Evolutionary conservation across 2,329 filamentous ascomycete genomes (phyloP).

Genomic region (Mollisia scopiformis): DNA sequence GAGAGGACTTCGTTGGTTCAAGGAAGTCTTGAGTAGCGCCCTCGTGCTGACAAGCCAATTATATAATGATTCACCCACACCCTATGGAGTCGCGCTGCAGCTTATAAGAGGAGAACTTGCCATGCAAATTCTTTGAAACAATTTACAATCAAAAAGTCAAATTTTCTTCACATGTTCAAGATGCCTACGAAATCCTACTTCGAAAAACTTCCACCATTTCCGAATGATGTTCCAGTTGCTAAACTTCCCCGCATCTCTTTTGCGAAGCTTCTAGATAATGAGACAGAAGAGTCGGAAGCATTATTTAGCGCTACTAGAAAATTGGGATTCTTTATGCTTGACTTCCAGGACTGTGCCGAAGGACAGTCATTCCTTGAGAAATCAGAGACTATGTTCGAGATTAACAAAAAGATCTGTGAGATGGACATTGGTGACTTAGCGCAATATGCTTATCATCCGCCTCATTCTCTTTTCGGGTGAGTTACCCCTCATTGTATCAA

Average conservation of each 20-base stretch:
- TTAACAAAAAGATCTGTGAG: constrained; percentile 25
- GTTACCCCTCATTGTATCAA: not conserved
- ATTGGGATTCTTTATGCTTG: constrained; percentile 19
- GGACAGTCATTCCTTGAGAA: constrained; percentile 18
- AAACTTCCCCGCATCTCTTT: not conserved
- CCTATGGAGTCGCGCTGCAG: too few relatives aligned
- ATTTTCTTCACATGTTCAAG: too few relatives aligned
- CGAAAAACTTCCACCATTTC: constrained; percentile 8
- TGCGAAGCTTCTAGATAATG: not conserved
- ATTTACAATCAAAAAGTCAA: too few relatives aligned
- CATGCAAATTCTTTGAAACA: too few relatives aligned
- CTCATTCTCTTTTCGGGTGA: constrained; percentile 11
- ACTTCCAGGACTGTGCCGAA: constrained; percentile 11
- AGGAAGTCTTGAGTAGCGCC: too few relatives aligned
- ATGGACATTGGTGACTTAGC: constrained; percentile 51
- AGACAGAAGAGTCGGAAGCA: not conserved
- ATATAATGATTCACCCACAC: too few relatives aligned
- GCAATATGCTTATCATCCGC: constrained; percentile 50
- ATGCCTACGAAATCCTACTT: constrained; percentile 12
- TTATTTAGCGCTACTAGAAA: constrained; percentile 15
- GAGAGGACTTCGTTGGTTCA: too few relatives aligned
- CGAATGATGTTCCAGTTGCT: constrained; percentile 1
- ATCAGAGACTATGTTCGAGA: constrained; percentile 13
- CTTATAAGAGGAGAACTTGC: too few relatives aligned
- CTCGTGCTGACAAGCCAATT: too few relatives aligned